These are phyloP conservation scores for Plectosphaerella plurivora DNA, from an alignment of 2,329 filamentous ascomycete genomes.

Conservation along the genomic window DNA sequence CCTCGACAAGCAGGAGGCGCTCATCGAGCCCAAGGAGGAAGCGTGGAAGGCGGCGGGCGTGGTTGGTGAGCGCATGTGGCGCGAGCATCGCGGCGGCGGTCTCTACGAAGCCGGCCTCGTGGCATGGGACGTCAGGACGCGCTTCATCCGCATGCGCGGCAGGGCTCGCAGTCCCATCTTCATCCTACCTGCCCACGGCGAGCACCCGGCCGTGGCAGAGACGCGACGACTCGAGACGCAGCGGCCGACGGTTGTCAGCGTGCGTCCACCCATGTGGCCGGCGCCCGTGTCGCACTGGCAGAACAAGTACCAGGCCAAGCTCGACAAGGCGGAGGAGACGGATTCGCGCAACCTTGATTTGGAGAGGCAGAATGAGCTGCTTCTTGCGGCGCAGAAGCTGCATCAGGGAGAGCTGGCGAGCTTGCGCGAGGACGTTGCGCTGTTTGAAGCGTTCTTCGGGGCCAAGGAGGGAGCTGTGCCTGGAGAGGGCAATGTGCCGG, in stretches of 20 bases:
- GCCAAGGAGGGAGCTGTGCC: background rate
- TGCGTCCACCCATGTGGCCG: constrained; percentile 18
- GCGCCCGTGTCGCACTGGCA: constrained; percentile 27
- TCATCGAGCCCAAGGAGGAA: constrained; percentile 27
- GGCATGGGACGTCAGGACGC: constrained; percentile 41
- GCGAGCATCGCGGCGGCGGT: constrained; percentile 18
- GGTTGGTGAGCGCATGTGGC: constrained; percentile 32
- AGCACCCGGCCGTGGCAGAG: constrained; percentile 37
- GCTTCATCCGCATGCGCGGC: constrained; percentile 47
- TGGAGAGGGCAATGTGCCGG: constrained; percentile 29
- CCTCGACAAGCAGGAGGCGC: constrained; percentile 41
- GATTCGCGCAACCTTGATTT: constrained; percentile 8
- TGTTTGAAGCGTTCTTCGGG: background rate
- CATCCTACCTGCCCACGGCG: constrained; percentile 43
- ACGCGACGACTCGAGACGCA: constrained; percentile 38
- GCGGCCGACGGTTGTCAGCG: constrained; percentile 32
- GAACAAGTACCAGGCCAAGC: constrained; percentile 13
- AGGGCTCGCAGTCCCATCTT: constrained; percentile 44
- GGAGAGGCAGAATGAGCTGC: constrained; percentile 10
- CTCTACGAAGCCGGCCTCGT: constrained; percentile 40
- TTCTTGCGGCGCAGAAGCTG: constrained; percentile 7
- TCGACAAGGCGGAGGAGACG: constrained; percentile 14
- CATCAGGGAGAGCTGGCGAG: constrained; percentile 19
- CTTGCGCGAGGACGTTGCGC: constrained; percentile 11
- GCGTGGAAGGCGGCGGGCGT: constrained; percentile 31